These are phyloP conservation scores for Kodamaea kaohsiungensis DNA, from an alignment of 805 yeast species.

Conservation along the genomic window DNA sequence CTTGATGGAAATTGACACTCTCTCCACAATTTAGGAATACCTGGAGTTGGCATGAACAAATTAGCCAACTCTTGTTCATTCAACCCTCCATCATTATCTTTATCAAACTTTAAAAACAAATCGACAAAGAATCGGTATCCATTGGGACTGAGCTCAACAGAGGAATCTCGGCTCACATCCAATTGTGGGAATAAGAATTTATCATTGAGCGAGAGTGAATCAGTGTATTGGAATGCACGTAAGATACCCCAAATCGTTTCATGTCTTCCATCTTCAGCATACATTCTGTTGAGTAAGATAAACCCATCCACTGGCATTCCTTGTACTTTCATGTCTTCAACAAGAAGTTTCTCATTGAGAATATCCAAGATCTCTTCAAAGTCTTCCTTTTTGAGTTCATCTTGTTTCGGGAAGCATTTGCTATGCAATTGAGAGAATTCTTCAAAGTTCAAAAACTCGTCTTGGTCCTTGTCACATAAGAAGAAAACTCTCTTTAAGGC, in stretches of 20 bases:
- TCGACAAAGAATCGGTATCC: constrained; percentile 94
- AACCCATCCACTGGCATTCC: constrained; percentile 80
- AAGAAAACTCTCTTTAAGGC: constrained; percentile 84
- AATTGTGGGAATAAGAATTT: constrained; percentile 75
- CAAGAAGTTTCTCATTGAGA: constrained; percentile 25
- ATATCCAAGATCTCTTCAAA: constrained; percentile 40
- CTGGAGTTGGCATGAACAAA: constrained; percentile 89
- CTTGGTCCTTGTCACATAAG: constrained; percentile 87
- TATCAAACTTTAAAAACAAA: constrained; percentile 81
- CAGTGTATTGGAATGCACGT: constrained; percentile 86
- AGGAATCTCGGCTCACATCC: constrained; percentile 70
- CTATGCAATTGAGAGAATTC: constrained; percentile 72
- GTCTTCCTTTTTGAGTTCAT: constrained; percentile 29
- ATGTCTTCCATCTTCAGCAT: constrained; percentile 90
- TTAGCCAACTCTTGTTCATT: constrained; percentile 67
- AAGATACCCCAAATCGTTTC: constrained; percentile 97
- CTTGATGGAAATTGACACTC: constrained; percentile 83
- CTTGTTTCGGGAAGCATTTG: constrained; percentile 65
- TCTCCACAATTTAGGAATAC: constrained; percentile 84
- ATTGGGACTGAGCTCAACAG: constrained; percentile 88
- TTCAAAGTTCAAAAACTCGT: constrained; percentile 69
- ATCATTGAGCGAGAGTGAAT: constrained; percentile 83
- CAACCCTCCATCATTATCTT: constrained; percentile 95
- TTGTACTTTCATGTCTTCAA: constrained; percentile 18
- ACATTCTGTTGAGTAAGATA: constrained; percentile 70